A percentile compares a stretch with the other conserved stretches of the same genome.
Evolutionary conservation across 2,329 filamentous ascomycete species (phyloP).

Genomic region (Whalleya microplaca): DNA sequence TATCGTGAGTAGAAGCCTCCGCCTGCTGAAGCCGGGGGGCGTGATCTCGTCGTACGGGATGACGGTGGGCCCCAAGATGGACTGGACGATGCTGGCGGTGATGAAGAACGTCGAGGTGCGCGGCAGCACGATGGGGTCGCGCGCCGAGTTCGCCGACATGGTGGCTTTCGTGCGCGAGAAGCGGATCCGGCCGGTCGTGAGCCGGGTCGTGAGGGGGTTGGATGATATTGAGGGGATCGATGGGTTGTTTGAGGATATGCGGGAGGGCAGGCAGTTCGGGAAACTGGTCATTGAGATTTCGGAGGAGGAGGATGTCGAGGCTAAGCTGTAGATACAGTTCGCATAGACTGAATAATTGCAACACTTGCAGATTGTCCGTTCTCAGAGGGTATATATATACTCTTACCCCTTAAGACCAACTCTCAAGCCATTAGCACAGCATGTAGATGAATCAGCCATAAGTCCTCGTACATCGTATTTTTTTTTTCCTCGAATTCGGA

Average conservation of each 20-base stretch:
- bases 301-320: slow-evolving; percentile 32
- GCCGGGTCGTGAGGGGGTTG: slow-evolving; percentile 72
- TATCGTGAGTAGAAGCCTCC: slow-evolving; percentile 67
- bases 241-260: slow-evolving; percentile 84
- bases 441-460: no score
- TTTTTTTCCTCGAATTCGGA: slow-evolving; percentile 8
- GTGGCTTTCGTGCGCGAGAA: slow-evolving; percentile 76
- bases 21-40: slow-evolving; percentile 78
- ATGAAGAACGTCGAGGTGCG: slow-evolving; percentile 85
- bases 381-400: no score
- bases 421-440: no score
- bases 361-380: neutral
- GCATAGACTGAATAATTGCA: neutral
- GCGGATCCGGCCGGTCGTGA: slow-evolving; percentile 77
- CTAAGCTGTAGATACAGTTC: slow-evolving; percentile 44
- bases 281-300: slow-evolving; percentile 82
- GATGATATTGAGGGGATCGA: slow-evolving; percentile 81
- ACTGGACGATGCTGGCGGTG: slow-evolving; percentile 82
- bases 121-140: slow-evolving; percentile 89
- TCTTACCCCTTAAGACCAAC: no score
- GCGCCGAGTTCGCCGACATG: slow-evolving; percentile 90
- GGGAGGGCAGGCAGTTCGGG: slow-evolving; percentile 83
- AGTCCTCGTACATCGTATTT: neutral
- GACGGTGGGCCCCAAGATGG: slow-evolving; percentile 84
- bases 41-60: slow-evolving; percentile 90